phyloP scores from a whole-genome alignment of 202 grass and related monocot species.

The Setaria viridis region DNA sequence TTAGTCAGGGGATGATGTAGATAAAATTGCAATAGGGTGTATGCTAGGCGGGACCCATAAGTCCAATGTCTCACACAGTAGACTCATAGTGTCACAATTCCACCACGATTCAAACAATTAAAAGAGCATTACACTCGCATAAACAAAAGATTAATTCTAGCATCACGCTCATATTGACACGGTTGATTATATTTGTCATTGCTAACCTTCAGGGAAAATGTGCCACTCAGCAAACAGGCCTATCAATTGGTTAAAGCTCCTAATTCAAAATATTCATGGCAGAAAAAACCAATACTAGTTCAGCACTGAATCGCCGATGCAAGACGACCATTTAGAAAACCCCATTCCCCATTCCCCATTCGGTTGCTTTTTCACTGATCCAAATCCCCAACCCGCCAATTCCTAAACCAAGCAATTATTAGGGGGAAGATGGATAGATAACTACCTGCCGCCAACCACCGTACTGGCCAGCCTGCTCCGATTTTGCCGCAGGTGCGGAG shows the following conservation, averaged over 20 bases:
- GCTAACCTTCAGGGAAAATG: background rate
- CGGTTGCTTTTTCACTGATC: background rate
- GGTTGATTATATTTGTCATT: background rate
- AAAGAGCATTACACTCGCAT: background rate
- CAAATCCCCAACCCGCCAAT: background rate
- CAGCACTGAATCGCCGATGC: background rate
- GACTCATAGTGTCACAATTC: background rate
- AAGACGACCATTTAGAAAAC: background rate
- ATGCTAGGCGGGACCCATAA: background rate
- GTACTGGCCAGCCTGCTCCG: background rate
- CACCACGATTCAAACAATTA: background rate
- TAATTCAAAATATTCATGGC: background rate
- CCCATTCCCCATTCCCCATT: too few species aligned
- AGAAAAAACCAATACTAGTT: background rate
- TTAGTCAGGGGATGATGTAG: background rate
- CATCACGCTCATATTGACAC: background rate
- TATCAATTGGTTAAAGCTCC: background rate
- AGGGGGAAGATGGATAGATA: background rate
- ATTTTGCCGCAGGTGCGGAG: background rate
- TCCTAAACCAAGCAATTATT: background rate
- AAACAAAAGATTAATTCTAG: background rate
- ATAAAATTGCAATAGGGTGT: background rate
- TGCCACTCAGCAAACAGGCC: background rate
- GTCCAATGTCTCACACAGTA: background rate
- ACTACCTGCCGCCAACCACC: background rate